A percentile compares a stretch with the other conserved stretches of the same genome.
Conservation (phyloP, 2,329 filamentous ascomycete species). For the Xylariales sp. region DNA sequence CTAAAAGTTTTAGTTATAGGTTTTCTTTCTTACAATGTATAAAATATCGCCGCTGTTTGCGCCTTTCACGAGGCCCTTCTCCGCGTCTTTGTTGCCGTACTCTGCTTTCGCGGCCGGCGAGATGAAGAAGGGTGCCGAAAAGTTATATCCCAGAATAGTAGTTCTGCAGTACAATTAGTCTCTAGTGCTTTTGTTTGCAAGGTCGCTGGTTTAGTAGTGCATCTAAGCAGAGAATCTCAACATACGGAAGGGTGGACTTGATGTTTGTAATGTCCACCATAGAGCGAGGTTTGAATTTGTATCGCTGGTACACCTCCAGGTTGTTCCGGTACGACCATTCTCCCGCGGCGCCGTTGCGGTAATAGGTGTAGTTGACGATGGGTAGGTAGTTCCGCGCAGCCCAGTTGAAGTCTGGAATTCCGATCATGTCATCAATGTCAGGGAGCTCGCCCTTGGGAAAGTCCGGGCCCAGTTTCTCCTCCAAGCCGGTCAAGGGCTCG, state of each 20-base stretch:
- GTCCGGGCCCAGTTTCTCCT: constrained; percentile 29
- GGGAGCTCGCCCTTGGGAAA: constrained; percentile 31
- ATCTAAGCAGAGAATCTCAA: not conserved
- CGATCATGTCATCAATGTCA: constrained; percentile 37
- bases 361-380: constrained; percentile 47
- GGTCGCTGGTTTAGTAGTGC: constrained; percentile 1
- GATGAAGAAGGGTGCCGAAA: constrained; percentile 52
- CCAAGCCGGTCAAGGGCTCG: constrained; percentile 41
- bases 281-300: constrained; percentile 41
- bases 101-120: constrained; percentile 41
- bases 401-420: constrained; percentile 51
- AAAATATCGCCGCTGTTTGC: constrained; percentile 44
- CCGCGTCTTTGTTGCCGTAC: constrained; percentile 39
- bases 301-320: constrained; percentile 47
- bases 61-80: constrained; percentile 45
- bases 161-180: constrained; percentile 26
- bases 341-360: constrained; percentile 50
- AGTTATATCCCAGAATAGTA: constrained; percentile 48
- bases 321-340: constrained; percentile 56
- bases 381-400: constrained; percentile 45
- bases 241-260: constrained; percentile 29
- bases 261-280: constrained; percentile 45
- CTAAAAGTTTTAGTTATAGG: no score
- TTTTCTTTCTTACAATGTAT: constrained; percentile 43
- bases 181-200: constrained; percentile 3